These are phyloP conservation scores for Hansfordia pulvinata DNA, from an alignment of 2,329 filamentous ascomycete genomes.

Conservation along the genomic window DNA sequence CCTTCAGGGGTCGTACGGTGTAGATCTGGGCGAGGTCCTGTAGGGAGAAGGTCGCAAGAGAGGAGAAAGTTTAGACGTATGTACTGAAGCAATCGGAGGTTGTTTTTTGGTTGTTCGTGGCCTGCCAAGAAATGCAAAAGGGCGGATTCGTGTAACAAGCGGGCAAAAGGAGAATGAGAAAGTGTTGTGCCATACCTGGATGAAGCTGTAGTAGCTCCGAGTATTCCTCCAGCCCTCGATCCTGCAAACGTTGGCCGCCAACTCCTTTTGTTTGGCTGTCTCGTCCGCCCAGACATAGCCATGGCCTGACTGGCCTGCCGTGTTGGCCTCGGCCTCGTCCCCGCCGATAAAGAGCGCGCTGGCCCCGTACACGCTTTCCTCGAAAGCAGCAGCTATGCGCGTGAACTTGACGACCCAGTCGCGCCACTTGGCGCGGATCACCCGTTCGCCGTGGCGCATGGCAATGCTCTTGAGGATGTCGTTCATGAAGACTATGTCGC, in stretches of 20 bases:
- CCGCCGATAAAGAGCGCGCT: constrained; percentile 78
- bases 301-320: constrained; percentile 58
- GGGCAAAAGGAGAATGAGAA: background rate
- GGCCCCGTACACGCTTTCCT: constrained; percentile 89
- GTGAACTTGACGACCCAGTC: constrained; percentile 93
- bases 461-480: constrained; percentile 73
- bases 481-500: constrained; percentile 80
- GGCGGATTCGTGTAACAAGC: constrained; percentile 8
- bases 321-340: constrained; percentile 50
- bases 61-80: constrained; percentile 13
- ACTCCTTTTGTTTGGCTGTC: constrained; percentile 63
- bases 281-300: constrained; percentile 95
- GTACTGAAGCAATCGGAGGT: no score
- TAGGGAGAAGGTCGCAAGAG: constrained; percentile 18
- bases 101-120: no score
- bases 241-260: constrained; percentile 80
- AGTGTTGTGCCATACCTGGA: constrained; percentile 45
- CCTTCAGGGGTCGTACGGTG: constrained; percentile 54
- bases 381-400: constrained; percentile 81
- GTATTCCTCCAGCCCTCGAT: constrained; percentile 97
- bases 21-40: constrained; percentile 55
- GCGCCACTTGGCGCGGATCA: constrained; percentile 83
- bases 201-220: constrained; percentile 87
- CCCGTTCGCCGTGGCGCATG: constrained; percentile 76
- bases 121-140: no score